Evolutionary conservation across 1,139 yeast species (phyloP), one percentile per base, ranked within the genome.

Genomic region (Candida sojae): DNA sequence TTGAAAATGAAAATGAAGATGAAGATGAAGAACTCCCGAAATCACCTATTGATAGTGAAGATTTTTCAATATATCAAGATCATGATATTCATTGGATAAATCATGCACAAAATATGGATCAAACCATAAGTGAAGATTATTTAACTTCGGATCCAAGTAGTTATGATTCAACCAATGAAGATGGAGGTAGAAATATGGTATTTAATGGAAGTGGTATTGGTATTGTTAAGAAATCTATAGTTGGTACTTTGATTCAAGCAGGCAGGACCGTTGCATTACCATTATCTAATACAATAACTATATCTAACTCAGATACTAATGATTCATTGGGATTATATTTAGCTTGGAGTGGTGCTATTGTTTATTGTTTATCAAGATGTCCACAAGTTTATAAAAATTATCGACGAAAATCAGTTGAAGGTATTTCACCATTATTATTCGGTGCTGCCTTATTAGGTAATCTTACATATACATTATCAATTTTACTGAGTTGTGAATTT

Each of bases 381-480:
- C 99, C 99, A 0, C 99, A 92, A 62, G 70, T 92, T 42, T 70
- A 78, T 63, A 88, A 88, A 58, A 92, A 92, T 67, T 84, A 83
- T 62, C 63, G 71, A 51, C 73, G 96, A 43, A 85, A 86, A 60
- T 86, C 96, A 4, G 93, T 96, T 0, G 85, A 84, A 39, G 98
- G 97, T 3, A 73, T 91, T 1, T 86, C 96, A 2, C 86, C 95
- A 31, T 68, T 88, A 49, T 73, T 92, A 33, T 90, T 93, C 62
- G 79, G 81, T 4, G 84, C 95, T 21, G 96, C 97, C 0, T 71
- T 92, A 39, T 54, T 80, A 36, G 97, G 97, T 3, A 93, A 93
- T 63, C 57, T 86, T n/a, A 80, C 90, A 3, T 93, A 92, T 64
- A 83, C 96, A 0, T 57, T 84, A 11, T 88, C 96, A 2, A 85